These are phyloP conservation scores for Vitis vinifera DNA, from an alignment of 164 flowering plant species.

Conservation along the genomic window DNA sequence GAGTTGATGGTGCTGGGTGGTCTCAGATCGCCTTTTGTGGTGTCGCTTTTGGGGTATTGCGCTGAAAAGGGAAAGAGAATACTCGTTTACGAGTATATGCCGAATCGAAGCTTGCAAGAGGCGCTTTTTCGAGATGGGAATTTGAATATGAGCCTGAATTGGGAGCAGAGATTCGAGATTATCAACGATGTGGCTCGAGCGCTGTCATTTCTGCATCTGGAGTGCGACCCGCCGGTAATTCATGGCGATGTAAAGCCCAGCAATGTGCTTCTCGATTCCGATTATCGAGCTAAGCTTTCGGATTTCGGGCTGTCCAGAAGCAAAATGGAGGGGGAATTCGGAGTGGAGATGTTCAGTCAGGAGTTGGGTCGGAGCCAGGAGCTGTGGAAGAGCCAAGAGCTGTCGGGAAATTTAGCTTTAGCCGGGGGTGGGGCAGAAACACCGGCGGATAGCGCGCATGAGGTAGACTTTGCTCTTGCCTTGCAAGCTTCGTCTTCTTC, in stretches of 20 bases:
- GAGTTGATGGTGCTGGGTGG: conserved; percentile 85
- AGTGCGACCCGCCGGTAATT: conserved; percentile 89
- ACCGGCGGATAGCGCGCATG: conserved; percentile 43
- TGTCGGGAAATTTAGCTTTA: conserved; percentile 46
- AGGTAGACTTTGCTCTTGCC: conserved; percentile 84
- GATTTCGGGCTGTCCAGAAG: conserved; percentile 94
- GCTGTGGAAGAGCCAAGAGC: conserved; percentile 63
- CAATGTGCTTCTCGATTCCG: conserved; percentile 79
- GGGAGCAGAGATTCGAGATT: conserved; percentile 72
- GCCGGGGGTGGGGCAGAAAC: conserved; percentile 24
- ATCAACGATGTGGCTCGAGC: conserved; percentile 74
- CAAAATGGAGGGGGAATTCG: conserved; percentile 75
- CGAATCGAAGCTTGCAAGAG: conserved; percentile 87
- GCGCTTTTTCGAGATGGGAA: conserved; percentile 44
- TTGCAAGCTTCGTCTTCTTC: conserved; percentile 73
- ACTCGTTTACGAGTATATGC: conserved; percentile 93
- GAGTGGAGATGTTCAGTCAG: conserved; percentile 79
- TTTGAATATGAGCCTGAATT: conserved; percentile 34
- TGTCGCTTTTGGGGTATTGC: conserved; percentile 79
- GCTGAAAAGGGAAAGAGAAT: conserved; percentile 52
- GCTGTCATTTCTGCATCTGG: conserved; percentile 75
- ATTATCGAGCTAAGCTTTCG: conserved; percentile 72
- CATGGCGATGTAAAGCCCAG: conserved; percentile 98
- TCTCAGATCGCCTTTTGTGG: conserved; percentile 64
- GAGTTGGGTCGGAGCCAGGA: conserved; percentile 64